Base-by-base conservation (phyloP, 371 early-diverging fungal species). In the Coemansia sp. region DNA sequence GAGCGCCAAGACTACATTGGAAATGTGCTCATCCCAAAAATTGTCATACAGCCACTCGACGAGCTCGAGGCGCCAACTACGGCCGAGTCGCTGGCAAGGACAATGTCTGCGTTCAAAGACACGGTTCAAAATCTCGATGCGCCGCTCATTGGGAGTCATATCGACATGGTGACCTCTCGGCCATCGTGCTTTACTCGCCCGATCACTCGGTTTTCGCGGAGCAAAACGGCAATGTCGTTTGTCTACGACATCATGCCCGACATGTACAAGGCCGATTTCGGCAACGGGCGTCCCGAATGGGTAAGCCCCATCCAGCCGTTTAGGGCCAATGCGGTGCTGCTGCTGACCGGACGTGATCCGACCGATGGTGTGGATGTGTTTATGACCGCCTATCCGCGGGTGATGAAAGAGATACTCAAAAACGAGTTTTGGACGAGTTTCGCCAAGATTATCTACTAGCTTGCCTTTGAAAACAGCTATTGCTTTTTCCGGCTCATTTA, bases 271-370 rank as follows among this genome's bases (percentile, higher is more conserved):
- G 62, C 66, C 0, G 66, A 74, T 16, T 74, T 74, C 41, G 75
- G 75, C 34, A 34, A 64, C 33, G 75, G 75, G 1, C 52, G 55
- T 4, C 75, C 75, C 5, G 62, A 40, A 30, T 71, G 75, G 71
- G 75, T 74, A 10, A 72, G 72, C 39, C 72, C 72, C 3, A 70
- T 70, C 20, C 36, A 72, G 55, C 65, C 65, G 12, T 72, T 72
- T 36, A 45, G 72, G 33, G 72, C 72, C 33, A 69, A 72, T 9
- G 72, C 72, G 10, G 58, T 57, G 14, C 61, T 72, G 11, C 51
- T 72, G 16, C 58, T 72, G 2, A 72, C 72, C 1, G 35, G 36
- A 35, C 48, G 34, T 10, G 65, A 72, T 14, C 26, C 57, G 7
- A 69, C 53, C 14, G 72, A 72, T 38, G 72, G 72, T 8, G 20